Evolutionary conservation across 2,329 filamentous ascomycete species (phyloP), one percentile per base, ranked within the genome.

Genomic region (Cyphellophora attinorum): DNA sequence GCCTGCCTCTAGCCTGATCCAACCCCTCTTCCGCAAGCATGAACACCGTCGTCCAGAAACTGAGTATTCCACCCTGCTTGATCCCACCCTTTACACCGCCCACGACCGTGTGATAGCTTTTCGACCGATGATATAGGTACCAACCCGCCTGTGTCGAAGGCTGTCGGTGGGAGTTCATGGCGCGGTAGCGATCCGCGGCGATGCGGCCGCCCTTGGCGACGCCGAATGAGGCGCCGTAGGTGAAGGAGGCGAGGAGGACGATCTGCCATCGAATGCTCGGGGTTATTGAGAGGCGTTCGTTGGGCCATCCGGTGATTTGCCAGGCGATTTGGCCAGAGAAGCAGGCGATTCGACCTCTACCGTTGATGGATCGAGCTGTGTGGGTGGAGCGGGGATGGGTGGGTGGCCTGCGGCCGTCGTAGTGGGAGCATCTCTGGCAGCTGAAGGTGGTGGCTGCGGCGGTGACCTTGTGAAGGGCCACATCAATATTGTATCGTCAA

Each of bases 91-190:
- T 75, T 12, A 93, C 64, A 1, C 82, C 89, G 5, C 81, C 83
- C 14, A 81, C 71, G 50, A 84, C 79, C 33, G 81, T 73, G 51
- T 85, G 77, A 64, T 98, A 96, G 60, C 94, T 96, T 61, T 96
- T 96, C 55, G 78, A 85, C 62, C 95, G 95, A 67, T 96, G 89
- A 60, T 98, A 98, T n/a, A 96, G 74, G 56, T 89, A 98, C 91
- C 91, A 98, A 12, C 86, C 89, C 2, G 79, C 76, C 16, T 84
- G 79, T 1, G 79, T 79, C 3, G 75, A 78, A 13, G 91, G 91
- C 42, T 95, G 76, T 46, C 89, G 83, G 67, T 98, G 91, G 1
- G 91, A 86, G 55, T 98, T 93, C 61, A 98, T 91, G 40, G 91
- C 91, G 36, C 89, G 81, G 64, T 95, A 98, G 25, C 82, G 81